A percentile compares a stretch with the other conserved stretches of the same genome.
Conservation (phyloP, 2,329 filamentous ascomycete genomes). For the Biscogniauxia marginata region DNA sequence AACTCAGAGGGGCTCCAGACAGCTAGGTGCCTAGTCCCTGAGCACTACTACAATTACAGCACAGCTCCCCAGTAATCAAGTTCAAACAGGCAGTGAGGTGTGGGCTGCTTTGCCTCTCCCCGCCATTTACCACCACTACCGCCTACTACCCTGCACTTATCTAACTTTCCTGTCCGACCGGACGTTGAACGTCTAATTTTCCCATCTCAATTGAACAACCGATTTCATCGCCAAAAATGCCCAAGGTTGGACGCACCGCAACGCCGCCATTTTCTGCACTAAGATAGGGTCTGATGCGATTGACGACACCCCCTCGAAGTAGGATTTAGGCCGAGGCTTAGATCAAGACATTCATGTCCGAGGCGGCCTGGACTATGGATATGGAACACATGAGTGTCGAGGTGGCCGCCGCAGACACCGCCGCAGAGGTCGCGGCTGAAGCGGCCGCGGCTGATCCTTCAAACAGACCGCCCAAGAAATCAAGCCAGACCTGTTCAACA, state of each 20-base stretch:
- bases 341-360: constrained; percentile 15
- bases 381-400: constrained; percentile 37
- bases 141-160: background rate
- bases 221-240: background rate
- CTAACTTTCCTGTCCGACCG: background rate
- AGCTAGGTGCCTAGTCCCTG: too few relatives aligned
- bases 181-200: background rate
- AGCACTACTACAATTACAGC: too few relatives aligned
- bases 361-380: constrained; percentile 26
- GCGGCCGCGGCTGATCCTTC: constrained; percentile 33
- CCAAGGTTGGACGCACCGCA: background rate
- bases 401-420: constrained; percentile 34
- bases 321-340: background rate
- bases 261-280: background rate
- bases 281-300: background rate
- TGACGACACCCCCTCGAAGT: background rate
- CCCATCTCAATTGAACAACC: background rate
- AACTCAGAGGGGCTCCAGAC: too few relatives aligned
- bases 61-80: too few relatives aligned
- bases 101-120: background rate
- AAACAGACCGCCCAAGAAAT: constrained; percentile 32
- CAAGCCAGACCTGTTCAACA: constrained; percentile 50
- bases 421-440: constrained; percentile 35
- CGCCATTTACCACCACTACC: background rate
- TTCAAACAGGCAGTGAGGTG: too few relatives aligned